Percentiles rank a stretch among this genome's conserved stretches.
These are phyloP conservation scores for Alternaria dauci DNA, from an alignment of 2,329 filamentous ascomycete species.

Conservation along the genomic window DNA sequence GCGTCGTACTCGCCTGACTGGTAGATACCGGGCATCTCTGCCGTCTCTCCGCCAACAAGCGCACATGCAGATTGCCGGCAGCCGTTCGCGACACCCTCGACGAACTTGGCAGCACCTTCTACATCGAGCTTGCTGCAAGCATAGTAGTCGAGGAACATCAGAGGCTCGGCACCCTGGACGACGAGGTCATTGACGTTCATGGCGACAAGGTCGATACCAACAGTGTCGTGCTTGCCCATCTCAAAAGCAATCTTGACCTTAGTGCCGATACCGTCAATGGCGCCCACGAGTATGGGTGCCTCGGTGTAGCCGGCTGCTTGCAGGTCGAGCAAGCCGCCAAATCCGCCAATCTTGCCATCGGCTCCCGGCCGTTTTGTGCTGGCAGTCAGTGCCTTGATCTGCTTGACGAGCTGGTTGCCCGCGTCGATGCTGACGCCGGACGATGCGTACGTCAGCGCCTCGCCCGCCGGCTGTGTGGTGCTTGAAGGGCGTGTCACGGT, in stretches of 20 bases:
- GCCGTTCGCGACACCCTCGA: constrained; percentile 87
- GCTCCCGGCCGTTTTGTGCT: constrained; percentile 86
- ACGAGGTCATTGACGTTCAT: constrained; percentile 99
- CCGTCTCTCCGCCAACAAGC: constrained; percentile 95
- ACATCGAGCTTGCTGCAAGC: constrained; percentile 89
- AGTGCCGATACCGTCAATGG: constrained; percentile 95
- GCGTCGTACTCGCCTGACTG: constrained; percentile 89
- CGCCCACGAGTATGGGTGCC: constrained; percentile 85
- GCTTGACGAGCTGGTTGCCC: constrained; percentile 89
- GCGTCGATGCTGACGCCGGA: constrained; percentile 95
- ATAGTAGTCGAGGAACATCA: constrained; percentile 98
- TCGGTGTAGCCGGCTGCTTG: constrained; percentile 75
- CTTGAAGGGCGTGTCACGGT: constrained; percentile 47
- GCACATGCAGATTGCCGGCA: constrained; percentile 87
- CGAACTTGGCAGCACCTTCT: constrained; percentile 80
- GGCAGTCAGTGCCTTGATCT: constrained; percentile 89
- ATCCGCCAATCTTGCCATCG: constrained; percentile 93
- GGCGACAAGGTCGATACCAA: constrained; percentile 95
- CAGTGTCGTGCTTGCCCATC: constrained; percentile 89
- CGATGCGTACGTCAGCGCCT: constrained; percentile 81
- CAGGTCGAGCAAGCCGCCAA: constrained; percentile 87
- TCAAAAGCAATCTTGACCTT: constrained; percentile 96
- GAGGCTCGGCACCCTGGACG: constrained; percentile 91
- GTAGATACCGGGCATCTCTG: constrained; percentile 98
- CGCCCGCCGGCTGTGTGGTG: constrained; percentile 31